Conservation (phyloP, 2,329 filamentous ascomycete species). For the Didymella pomorum region DNA sequence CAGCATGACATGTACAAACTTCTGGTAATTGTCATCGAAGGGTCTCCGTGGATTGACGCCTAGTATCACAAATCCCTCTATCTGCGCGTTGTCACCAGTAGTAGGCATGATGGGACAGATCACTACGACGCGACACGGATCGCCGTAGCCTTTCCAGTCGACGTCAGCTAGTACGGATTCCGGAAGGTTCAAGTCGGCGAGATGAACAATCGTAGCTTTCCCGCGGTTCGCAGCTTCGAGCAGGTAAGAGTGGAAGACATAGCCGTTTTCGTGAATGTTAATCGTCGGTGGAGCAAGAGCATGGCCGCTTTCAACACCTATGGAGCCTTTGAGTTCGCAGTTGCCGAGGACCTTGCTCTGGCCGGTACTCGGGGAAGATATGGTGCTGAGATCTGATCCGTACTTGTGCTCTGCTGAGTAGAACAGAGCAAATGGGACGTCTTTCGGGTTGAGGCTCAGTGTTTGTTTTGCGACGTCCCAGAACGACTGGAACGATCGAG, state of each 20-base stretch:
- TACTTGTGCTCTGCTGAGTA: conserved; percentile 32
- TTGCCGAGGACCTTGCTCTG: conserved; percentile 13
- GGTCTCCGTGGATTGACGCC: conserved; percentile 51
- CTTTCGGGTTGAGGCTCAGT: conserved; percentile 72
- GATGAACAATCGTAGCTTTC: conserved; percentile 40
- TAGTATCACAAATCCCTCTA: conserved; percentile 52
- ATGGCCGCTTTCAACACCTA: conserved; percentile 35
- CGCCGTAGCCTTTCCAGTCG: conserved; percentile 47
- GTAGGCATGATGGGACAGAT: conserved; percentile 51
- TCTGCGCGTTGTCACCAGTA: conserved; percentile 37
- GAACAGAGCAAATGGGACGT: conserved; percentile 38
- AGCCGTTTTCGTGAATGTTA: conserved; percentile 33
- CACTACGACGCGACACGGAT: conserved; percentile 45
- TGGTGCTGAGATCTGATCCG: conserved; percentile 24
- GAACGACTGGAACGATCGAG: conserved; percentile 72
- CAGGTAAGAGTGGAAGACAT: conserved; percentile 38
- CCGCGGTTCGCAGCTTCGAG: conserved; percentile 35
- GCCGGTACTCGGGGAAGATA: conserved; percentile 28
- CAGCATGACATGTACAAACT: conserved; percentile 48
- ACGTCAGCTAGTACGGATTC: conserved; percentile 35
- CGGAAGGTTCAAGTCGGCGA: conserved; percentile 41
- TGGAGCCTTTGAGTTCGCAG: conserved; percentile 38
- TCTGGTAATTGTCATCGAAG: conserved; percentile 51
- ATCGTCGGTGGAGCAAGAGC: conserved; percentile 37
- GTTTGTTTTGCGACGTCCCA: conserved; percentile 73